phyloP scores from a whole-genome alignment of 306 rosid genomes.

The Vigna trinervia region DNA sequence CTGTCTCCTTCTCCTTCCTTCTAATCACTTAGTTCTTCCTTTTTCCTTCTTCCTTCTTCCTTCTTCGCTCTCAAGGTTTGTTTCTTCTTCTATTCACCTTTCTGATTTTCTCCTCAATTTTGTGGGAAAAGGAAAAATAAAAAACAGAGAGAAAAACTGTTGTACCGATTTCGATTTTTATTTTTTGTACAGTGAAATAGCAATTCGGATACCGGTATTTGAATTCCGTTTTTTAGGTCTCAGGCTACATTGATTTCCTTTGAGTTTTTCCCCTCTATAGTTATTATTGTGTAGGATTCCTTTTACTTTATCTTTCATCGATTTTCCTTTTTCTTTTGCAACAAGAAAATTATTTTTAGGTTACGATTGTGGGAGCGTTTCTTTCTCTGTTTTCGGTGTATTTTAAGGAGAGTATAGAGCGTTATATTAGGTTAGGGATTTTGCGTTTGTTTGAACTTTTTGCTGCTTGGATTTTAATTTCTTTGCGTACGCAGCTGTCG shows the following conservation, averaged over 20 bases:
- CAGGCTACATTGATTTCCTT: constrained; percentile 18
- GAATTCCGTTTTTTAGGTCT: neutral
- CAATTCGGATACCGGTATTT: neutral
- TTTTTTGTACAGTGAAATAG: neutral
- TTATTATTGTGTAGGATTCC: neutral
- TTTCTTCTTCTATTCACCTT: neutral
- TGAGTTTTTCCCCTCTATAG: neutral
- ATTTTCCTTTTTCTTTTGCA: neutral
- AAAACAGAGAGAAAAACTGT: neutral
- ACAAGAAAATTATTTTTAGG: constrained; percentile 15
- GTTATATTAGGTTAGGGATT: constrained; percentile 29
- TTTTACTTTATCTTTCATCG: neutral
- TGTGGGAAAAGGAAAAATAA: no score
- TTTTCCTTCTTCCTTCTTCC: neutral
- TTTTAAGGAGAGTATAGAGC: neutral
- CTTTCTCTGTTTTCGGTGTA: neutral
- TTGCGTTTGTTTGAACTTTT: constrained; percentile 4
- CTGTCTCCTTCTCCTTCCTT: neutral
- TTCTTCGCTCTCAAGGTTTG: constrained; percentile 40
- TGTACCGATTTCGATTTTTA: neutral
- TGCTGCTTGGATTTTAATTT: constrained; percentile 14
- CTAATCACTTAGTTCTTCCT: constrained; percentile 27
- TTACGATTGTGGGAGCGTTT: constrained; percentile 21
- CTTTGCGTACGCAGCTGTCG: neutral
- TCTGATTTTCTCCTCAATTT: neutral